phyloP scores from a whole-genome alignment of 306 rosid species.

The Quercus variabilis region DNA sequence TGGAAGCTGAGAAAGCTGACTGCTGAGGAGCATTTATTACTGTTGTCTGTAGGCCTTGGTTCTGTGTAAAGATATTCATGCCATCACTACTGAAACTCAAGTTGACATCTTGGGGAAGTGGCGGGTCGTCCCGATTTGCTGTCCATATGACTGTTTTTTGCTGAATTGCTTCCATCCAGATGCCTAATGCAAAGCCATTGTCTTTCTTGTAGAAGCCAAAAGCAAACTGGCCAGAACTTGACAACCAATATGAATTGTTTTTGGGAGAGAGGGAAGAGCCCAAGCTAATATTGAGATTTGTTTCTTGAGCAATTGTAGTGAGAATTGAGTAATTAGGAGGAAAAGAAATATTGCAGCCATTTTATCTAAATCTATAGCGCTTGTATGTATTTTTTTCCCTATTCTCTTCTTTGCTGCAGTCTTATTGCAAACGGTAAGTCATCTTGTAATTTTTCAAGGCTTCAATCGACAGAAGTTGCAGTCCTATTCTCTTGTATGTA shows the following conservation, averaged over 20 bases:
- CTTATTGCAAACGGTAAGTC: not conserved
- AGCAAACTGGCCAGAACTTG: slow-evolving; percentile 23
- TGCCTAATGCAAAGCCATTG: slow-evolving; percentile 7
- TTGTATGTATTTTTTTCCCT: no score
- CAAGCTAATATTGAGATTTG: not conserved
- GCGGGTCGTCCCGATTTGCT: slow-evolving; percentile 15
- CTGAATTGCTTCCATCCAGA: slow-evolving; percentile 16
- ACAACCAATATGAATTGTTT: not conserved
- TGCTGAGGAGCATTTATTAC: not conserved
- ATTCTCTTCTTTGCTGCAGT: no score
- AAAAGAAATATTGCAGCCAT: slow-evolving; percentile 7
- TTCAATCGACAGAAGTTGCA: not conserved
- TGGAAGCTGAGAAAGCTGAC: slow-evolving; percentile 10
- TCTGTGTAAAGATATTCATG: not conserved
- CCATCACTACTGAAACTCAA: not conserved
- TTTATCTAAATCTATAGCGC: no score
- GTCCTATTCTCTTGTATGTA: no score
- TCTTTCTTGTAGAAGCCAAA: slow-evolving; percentile 19
- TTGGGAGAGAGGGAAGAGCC: slow-evolving; percentile 2
- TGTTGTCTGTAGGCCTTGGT: not conserved
- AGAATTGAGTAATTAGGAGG: not conserved
- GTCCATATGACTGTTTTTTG: slow-evolving; percentile 27
- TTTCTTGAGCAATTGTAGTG: not conserved
- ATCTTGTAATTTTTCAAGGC: not conserved
- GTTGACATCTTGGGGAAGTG: not conserved